These are phyloP conservation scores for Limtongia smithiae DNA, from an alignment of 805 yeast species.

Conservation along the genomic window DNA sequence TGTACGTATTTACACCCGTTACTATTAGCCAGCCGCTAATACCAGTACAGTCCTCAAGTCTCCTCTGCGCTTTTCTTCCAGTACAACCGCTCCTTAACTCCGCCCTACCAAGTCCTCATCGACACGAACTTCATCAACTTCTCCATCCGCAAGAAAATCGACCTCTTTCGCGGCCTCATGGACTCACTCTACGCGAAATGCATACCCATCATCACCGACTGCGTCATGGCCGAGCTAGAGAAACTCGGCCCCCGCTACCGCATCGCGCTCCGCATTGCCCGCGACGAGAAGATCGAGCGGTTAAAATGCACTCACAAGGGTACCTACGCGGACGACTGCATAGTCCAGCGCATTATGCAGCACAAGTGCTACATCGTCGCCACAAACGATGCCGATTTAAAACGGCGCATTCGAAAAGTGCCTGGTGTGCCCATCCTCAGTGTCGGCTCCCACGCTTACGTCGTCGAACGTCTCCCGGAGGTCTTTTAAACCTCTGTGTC, in stretches of 20 bases:
- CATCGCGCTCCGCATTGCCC: constrained; percentile 87
- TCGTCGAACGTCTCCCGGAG: constrained; percentile 86
- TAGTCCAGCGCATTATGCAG: constrained; percentile 83
- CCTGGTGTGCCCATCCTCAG: constrained; percentile 98
- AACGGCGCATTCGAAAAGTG: constrained; percentile 88
- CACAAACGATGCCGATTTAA: constrained; percentile 94
- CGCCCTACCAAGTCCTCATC: constrained; percentile 94
- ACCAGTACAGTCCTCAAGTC: constrained; percentile 69
- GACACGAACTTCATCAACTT: constrained; percentile 97
- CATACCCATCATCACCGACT: constrained; percentile 92
- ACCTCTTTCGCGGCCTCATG: constrained; percentile 95
- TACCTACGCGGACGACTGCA: constrained; percentile 96
- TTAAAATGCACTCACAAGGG: constrained; percentile 90
- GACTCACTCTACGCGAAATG: constrained; percentile 91
- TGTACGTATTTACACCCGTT: constrained; percentile 34
- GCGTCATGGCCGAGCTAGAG: constrained; percentile 97
- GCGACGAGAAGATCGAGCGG: constrained; percentile 86
- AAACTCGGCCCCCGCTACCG: constrained; percentile 92
- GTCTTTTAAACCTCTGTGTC: no score
- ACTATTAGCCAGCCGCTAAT: constrained; percentile 9
- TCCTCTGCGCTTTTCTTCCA: constrained; percentile 94
- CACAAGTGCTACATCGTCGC: constrained; percentile 97
- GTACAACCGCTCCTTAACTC: constrained; percentile 87
- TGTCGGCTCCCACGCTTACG: constrained; percentile 90
- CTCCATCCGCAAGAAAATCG: constrained; percentile 93